phyloP scores from a whole-genome alignment of 352 stramenopile species.

The Pythium aristosporum region DNA sequence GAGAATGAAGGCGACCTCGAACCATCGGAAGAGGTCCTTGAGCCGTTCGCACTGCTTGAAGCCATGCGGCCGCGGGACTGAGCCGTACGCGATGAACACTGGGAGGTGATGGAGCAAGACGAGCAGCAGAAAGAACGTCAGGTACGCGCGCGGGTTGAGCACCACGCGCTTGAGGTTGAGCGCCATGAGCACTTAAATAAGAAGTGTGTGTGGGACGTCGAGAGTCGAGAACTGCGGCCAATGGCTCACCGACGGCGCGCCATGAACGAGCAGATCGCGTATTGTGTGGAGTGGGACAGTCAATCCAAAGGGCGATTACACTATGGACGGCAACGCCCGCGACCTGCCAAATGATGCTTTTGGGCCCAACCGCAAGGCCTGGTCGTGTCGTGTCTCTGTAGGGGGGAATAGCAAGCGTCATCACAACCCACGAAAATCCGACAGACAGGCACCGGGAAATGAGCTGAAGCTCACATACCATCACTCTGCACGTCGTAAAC shows the following conservation, averaged over 20 bases:
- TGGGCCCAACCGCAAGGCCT: too few relatives aligned
- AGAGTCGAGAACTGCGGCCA: background rate
- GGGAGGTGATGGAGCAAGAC: conserved; percentile 65
- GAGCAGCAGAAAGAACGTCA: conserved; percentile 56
- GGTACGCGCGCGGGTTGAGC: conserved; percentile 76
- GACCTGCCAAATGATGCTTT: too few relatives aligned
- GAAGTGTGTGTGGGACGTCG: background rate
- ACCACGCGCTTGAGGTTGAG: conserved; percentile 63
- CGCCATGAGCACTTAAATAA: conserved; percentile 13
- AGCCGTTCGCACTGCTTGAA: conserved; percentile 45
- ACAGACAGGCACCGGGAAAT: background rate
- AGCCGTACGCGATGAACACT: conserved; percentile 53
- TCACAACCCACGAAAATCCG: background rate
- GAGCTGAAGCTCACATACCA: background rate
- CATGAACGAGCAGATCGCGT: background rate
- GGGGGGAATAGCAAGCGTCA: background rate
- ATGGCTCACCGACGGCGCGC: background rate
- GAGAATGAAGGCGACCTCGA: conserved; percentile 51
- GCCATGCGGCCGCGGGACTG: conserved; percentile 37
- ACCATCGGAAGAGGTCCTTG: conserved; percentile 55
- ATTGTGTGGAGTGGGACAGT: background rate
- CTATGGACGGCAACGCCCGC: too few relatives aligned
- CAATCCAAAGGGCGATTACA: background rate
- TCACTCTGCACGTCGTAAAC: background rate
- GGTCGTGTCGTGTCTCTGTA: background rate